These are phyloP conservation scores for Trichoderma virens DNA, from an alignment of 495 filamentous ascomycete species.

Conservation along the genomic window DNA sequence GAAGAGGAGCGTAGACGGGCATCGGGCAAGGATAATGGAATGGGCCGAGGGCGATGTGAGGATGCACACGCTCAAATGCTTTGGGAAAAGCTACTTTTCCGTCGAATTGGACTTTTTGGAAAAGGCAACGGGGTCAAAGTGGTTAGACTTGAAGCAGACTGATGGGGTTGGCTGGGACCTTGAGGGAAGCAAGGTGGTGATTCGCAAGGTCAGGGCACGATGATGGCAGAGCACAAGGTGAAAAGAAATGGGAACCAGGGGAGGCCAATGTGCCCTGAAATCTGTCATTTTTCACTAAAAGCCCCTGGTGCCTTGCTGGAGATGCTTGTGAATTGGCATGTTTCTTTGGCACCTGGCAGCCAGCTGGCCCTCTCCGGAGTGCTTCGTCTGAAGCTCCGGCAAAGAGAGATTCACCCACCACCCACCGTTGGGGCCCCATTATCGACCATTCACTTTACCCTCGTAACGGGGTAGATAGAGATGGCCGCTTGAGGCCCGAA, in stretches of 20 bases:
- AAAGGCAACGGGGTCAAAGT: constrained; percentile 49
- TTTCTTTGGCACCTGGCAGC: not conserved
- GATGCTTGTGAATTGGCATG: not conserved
- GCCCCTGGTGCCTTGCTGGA: not conserved
- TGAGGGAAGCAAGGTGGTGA: constrained; percentile 59
- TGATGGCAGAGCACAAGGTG: constrained; percentile 12
- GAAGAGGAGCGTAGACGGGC: constrained; percentile 64
- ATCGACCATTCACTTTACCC: not conserved
- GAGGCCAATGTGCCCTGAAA: not conserved
- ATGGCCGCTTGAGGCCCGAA: not conserved
- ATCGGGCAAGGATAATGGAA: constrained; percentile 69
- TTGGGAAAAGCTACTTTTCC: constrained; percentile 72
- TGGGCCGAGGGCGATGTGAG: constrained; percentile 65
- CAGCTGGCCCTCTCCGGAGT: not conserved
- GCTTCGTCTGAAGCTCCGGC: not conserved
- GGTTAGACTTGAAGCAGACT: constrained; percentile 57
- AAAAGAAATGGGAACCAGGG: not conserved
- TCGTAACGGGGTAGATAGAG: not conserved
- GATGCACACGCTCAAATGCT: constrained; percentile 68
- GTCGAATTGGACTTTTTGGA: constrained; percentile 60
- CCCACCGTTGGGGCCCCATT: not conserved
- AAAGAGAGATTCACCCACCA: not conserved
- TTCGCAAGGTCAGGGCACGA: constrained; percentile 46
- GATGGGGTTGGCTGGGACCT: constrained; percentile 76
- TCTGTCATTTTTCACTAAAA: not conserved